Conservation (phyloP, 2,329 filamentous ascomycete genomes). For the Pseudocercospora ulei region DNA sequence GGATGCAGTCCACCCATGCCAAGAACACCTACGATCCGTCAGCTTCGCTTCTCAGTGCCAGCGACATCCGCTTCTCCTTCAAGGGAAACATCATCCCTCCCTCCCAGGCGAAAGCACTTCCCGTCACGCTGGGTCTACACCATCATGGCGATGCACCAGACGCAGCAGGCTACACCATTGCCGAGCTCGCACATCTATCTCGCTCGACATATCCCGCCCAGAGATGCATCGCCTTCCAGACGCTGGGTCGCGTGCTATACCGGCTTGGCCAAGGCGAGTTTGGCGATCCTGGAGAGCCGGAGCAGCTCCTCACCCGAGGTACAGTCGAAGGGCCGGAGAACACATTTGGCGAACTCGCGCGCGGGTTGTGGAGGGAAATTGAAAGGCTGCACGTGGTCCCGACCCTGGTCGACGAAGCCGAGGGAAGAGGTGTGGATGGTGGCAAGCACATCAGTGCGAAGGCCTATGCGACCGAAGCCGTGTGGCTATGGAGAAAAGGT, state of each 20-base stretch:
- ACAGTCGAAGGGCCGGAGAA: constrained; percentile 40
- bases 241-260: constrained; percentile 74
- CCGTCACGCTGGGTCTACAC: constrained; percentile 71
- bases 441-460: constrained; percentile 65
- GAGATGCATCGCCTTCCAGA: constrained; percentile 83
- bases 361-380: constrained; percentile 73
- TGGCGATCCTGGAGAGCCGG: constrained; percentile 44
- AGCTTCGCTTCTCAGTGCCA: constrained; percentile 59
- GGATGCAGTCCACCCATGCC: constrained; percentile 63
- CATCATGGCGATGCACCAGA: constrained; percentile 89
- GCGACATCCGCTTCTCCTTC: constrained; percentile 82
- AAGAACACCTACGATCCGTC: constrained; percentile 70
- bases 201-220: constrained; percentile 77
- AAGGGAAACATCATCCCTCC: constrained; percentile 71
- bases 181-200: constrained; percentile 70
- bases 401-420: constrained; percentile 65
- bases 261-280: constrained; percentile 66
- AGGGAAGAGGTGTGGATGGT: constrained; percentile 48
- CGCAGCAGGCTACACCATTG: constrained; percentile 86
- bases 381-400: constrained; percentile 69
- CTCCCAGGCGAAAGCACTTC: constrained; percentile 60
- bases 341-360: constrained; percentile 45
- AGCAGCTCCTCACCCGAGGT: constrained; percentile 13
- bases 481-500: constrained; percentile 78
- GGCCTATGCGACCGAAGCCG: constrained; percentile 75